These are phyloP conservation scores for Adansonia digitata DNA, from an alignment of 345 rosid species.

Conservation along the genomic window DNA sequence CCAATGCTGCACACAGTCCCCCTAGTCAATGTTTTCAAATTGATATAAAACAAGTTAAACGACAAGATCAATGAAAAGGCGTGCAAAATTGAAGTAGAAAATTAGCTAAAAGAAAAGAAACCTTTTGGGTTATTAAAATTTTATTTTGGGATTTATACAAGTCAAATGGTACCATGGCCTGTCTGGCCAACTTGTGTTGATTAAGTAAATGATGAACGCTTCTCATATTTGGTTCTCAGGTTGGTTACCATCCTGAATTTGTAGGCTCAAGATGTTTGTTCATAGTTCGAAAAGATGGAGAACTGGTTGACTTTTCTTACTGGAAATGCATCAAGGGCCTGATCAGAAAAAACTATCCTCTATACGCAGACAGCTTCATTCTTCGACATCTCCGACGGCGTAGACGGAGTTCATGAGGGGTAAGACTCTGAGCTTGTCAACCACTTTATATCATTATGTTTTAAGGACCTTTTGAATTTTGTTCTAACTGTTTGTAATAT, in stretches of 20 bases:
- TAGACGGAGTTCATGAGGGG: constrained; percentile 38
- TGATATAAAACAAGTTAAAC: neutral
- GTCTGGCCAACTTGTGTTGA: neutral
- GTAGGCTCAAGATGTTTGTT: constrained; percentile 76
- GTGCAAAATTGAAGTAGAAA: neutral
- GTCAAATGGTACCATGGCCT: neutral
- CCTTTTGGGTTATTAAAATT: neutral
- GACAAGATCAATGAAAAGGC: neutral
- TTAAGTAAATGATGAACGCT: constrained; percentile 9
- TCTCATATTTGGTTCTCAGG: constrained; percentile 39
- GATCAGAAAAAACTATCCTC: constrained; percentile 83
- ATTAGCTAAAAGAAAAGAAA: neutral
- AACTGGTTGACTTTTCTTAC: constrained; percentile 78
- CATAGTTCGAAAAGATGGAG: constrained; percentile 77
- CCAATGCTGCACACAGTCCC: neutral
- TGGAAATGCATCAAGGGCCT: constrained; percentile 97
- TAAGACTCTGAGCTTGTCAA: constrained; percentile 12
- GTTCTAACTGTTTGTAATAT: constrained; percentile 9
- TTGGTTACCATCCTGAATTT: constrained; percentile 83
- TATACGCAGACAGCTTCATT: constrained; percentile 85
- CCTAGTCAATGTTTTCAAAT: neutral
- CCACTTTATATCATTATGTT: neutral
- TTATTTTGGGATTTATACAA: neutral
- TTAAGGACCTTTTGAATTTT: neutral
- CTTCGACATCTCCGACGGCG: constrained; percentile 70